A percentile compares a stretch with the other conserved stretches of the same genome.
These are phyloP conservation scores for Penicillium macrosclerotiorum DNA, from an alignment of 495 filamentous ascomycete species.

Conservation along the genomic window DNA sequence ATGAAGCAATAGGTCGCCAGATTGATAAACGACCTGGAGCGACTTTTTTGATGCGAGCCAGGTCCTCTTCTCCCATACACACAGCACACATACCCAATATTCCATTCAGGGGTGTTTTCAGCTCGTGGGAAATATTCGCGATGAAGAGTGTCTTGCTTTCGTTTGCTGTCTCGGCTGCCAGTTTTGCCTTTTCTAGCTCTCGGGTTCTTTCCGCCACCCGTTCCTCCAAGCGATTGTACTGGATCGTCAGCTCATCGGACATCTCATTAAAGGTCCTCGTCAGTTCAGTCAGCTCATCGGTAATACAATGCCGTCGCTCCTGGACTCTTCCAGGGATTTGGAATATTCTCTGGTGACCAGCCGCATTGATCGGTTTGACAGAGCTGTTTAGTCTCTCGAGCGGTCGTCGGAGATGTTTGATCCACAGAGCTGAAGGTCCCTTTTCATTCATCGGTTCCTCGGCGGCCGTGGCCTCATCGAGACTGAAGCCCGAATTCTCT, in stretches of 20 bases:
- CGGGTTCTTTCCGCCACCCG: conserved; percentile 78
- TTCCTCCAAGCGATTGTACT: conserved; percentile 80
- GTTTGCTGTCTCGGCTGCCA: conserved; percentile 87
- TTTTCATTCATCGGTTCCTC: conserved; percentile 17
- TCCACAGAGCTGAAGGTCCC: conserved; percentile 5
- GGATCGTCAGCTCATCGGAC: conserved; percentile 83
- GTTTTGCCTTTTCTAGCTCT: conserved; percentile 83
- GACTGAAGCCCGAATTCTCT: no score
- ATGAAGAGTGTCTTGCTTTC: conserved; percentile 95
- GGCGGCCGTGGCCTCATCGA: conserved; percentile 19
- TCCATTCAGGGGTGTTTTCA: conserved; percentile 89
- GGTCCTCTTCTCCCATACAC: conserved; percentile 85
- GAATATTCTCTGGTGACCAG: conserved; percentile 45
- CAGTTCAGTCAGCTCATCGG: conserved; percentile 85
- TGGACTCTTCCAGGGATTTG: conserved; percentile 81
- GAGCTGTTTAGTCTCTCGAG: conserved; percentile 15
- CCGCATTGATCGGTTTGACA: not conserved
- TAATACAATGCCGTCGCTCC: conserved; percentile 69
- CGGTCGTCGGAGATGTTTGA: conserved; percentile 11
- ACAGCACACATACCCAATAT: conserved; percentile 92
- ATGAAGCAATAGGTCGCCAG: conserved; percentile 81
- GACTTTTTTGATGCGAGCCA: conserved; percentile 72
- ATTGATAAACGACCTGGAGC: conserved; percentile 83
- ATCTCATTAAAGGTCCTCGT: conserved; percentile 90
- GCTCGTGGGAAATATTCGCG: conserved; percentile 91